A percentile compares a stretch with the other conserved stretches of the same genome.
Evolutionary conservation across 306 rosid genomes (phyloP).

Genomic region (Pueraria montana): DNA sequence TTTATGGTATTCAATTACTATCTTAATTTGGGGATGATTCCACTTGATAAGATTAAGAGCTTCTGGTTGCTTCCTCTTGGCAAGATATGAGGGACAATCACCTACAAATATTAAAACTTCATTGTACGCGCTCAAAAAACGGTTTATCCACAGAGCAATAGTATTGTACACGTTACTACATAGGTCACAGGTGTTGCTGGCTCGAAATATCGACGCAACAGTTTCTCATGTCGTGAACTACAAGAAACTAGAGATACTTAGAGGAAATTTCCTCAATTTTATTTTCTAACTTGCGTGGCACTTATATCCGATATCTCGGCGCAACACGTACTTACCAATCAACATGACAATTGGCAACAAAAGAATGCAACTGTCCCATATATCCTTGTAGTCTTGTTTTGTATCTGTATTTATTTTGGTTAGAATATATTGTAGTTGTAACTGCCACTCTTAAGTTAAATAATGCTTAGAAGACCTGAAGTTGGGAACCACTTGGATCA

Average conservation of each 20-base stretch:
- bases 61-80: neutral
- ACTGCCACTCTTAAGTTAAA: neutral
- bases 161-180: constrained; percentile 18
- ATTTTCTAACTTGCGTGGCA: neutral
- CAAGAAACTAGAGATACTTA: neutral
- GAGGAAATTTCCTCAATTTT: neutral
- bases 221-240: neutral
- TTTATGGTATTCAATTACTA: neutral
- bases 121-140: no score
- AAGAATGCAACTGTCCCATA: neutral
- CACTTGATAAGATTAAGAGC: no score
- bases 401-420: neutral
- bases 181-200: constrained; percentile 10
- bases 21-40: no score
- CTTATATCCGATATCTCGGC: neutral
- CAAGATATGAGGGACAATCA: neutral
- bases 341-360: neutral
- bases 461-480: neutral
- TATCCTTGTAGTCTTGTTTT: neutral
- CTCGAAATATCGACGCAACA: neutral
- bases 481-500: neutral
- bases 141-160: neutral
- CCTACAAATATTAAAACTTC: neutral
- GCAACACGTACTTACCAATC: neutral
- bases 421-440: neutral